Base-by-base conservation (phyloP, 148 eudicot genomes). In the Rhododendron simsii region DNA sequence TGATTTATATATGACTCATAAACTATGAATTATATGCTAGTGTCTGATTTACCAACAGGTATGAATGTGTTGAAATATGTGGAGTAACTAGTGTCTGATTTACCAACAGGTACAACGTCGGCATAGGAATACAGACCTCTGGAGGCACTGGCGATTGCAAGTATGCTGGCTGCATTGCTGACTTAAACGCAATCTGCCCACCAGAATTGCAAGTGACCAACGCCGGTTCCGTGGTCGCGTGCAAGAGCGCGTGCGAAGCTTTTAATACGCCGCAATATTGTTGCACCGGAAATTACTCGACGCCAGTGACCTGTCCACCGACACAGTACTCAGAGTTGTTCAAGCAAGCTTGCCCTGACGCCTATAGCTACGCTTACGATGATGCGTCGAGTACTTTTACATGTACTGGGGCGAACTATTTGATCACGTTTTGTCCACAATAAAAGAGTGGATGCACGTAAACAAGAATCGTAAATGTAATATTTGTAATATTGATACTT, bases 291-390 rank as follows among this genome's bases (percentile, higher is more conserved):
- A 93, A 90, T 13, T 92, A 90, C 71, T 84, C 90, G 16, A 88
- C 87, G 28, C 94, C 98, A 37, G 80, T 44, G 37, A 96, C 92
- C 0, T 96, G 98, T 85, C 28, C 92, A 55, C 92, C 98, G 61
- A 91, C 94, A 45, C 41, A 47, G 2, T 94, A 92, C 88, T 94
- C 98, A 28, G 63, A 83, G 88, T 85, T 92, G 85, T 96, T 96
- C 83, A 96, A 96, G 92, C 85, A 30, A 35, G 98, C 98, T 50
- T 96, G 98, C 81, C 98, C 98, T 0, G 77, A 90, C 4, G 96
- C 98, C 1, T 94, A 94, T 63, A 94, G 96, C 84, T 96, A 96
- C 33, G 98, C 99, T 0, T 96, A 94, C 16, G 99, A 96, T 67
- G 98, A 96, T 86, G 90, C 88, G 7, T 86, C 98, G 3, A 96